Conservation (phyloP, 306 rosid genomes). For the Fagus sylvatica region DNA sequence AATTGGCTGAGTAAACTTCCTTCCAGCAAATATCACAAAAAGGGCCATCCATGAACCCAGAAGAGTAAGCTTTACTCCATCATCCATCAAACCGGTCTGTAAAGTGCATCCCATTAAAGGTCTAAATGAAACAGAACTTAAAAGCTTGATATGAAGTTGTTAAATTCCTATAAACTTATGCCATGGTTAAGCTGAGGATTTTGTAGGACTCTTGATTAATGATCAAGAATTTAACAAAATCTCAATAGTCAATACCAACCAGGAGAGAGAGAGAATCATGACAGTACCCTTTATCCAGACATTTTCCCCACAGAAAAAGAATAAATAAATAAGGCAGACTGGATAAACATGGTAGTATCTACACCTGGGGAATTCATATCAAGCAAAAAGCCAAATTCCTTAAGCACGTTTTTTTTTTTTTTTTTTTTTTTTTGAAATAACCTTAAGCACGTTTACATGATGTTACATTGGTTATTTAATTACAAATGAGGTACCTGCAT, state of each 20-base stretch:
- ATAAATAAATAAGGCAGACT: conserved; percentile 1
- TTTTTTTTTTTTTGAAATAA: no score
- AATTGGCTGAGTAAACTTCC: conserved; percentile 88
- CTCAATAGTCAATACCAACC: background rate
- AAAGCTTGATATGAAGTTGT: background rate
- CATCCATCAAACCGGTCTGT: conserved; percentile 83
- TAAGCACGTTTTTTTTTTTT: no score
- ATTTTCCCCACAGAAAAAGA: background rate
- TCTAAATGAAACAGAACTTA: background rate
- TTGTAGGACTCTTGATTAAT: no score
- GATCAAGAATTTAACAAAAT: no score
- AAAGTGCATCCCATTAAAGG: conserved; percentile 24
- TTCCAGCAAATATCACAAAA: conserved; percentile 78
- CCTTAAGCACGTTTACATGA: background rate
- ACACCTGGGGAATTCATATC: background rate
- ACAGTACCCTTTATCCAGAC: background rate
- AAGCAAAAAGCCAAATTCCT: background rate
- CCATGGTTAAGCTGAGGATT: no score
- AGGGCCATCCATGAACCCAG: conserved; percentile 76
- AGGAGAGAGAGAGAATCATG: background rate
- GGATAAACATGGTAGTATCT: background rate
- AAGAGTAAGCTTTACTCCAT: conserved; percentile 62
- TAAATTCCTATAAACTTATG: no score
- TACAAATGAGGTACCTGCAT: background rate
- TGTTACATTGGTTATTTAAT: background rate